phyloP scores from a whole-genome alignment of 2,329 filamentous ascomycete genomes.

The Apiospora aurea region DNA sequence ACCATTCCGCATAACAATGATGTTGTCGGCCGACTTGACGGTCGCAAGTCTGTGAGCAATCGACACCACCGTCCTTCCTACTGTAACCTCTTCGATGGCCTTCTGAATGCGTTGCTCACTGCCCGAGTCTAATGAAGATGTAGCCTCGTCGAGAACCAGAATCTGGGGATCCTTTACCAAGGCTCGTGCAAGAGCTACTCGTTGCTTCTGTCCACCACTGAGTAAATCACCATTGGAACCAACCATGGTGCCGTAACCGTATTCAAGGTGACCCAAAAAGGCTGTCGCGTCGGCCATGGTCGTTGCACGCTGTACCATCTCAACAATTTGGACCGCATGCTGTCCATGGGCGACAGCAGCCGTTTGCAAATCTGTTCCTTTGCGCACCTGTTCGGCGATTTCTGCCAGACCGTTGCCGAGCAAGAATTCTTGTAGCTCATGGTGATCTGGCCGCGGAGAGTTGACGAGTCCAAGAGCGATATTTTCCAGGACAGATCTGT shows the following conservation, averaged over 20 bases:
- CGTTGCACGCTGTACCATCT: conserved; percentile 56
- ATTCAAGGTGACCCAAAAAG: conserved; percentile 56
- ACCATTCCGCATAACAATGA: conserved; percentile 69
- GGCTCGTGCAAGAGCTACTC: conserved; percentile 55
- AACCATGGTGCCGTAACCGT: conserved; percentile 52
- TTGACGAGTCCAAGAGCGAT: conserved; percentile 47
- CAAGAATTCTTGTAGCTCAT: conserved; percentile 51
- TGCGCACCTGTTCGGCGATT: conserved; percentile 58
- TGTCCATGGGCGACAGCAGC: conserved; percentile 52
- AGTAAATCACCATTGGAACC: conserved; percentile 52
- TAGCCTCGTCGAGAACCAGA: conserved; percentile 58
- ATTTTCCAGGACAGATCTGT: conserved; percentile 46
- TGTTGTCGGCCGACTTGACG: conserved; percentile 68
- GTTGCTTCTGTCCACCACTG: conserved; percentile 56
- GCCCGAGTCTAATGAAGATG: conserved; percentile 56
- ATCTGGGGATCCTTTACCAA: conserved; percentile 55
- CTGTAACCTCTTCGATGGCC: conserved; percentile 43
- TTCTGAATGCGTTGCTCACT: conserved; percentile 54
- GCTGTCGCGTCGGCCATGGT: conserved; percentile 62
- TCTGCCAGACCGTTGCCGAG: conserved; percentile 56
- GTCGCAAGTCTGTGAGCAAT: conserved; percentile 70
- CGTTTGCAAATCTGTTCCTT: conserved; percentile 55
- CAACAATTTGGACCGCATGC: conserved; percentile 58
- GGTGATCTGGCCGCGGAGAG: conserved; percentile 40
- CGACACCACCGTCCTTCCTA: conserved; percentile 66